A percentile compares a stretch with the other conserved stretches of the same genome.
Conservation (phyloP, 257 asterid genomes). For the Solanum megistacrolobum region DNA sequence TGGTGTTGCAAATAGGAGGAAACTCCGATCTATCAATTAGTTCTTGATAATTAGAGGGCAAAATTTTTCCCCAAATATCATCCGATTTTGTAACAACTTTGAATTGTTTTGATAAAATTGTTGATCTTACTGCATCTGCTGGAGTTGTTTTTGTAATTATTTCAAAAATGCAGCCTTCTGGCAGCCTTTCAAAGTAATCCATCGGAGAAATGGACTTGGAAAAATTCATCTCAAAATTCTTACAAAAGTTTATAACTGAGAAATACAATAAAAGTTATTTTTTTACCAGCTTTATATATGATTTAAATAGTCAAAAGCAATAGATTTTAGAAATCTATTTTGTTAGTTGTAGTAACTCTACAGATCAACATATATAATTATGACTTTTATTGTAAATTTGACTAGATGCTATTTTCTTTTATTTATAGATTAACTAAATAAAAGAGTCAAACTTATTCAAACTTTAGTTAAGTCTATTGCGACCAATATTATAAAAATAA, state of each 20-base stretch:
- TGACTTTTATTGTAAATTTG: not conserved
- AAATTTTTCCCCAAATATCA: constrained; percentile 4
- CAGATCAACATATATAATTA: not conserved
- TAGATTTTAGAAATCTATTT: not conserved
- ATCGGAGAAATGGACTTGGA: not conserved
- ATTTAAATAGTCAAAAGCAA: not conserved
- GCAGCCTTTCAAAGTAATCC: constrained; percentile 1
- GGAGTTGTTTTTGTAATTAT: constrained; percentile 47
- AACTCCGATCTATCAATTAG: constrained; percentile 12
- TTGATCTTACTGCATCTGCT: constrained; percentile 26
- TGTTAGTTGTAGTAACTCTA: not conserved
- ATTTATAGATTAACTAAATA: not conserved
- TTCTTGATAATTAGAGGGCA: constrained; percentile 19
- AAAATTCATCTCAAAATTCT: not conserved
- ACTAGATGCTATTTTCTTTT: not conserved
- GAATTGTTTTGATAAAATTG: constrained; percentile 13
- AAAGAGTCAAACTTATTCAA: not conserved
- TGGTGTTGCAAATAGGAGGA: not conserved
- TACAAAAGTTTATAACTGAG: not conserved
- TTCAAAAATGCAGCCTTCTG: constrained; percentile 40
- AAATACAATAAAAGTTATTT: not conserved
- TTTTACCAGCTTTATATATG: not conserved
- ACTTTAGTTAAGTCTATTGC: not conserved
- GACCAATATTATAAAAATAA: not conserved
- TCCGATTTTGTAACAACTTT: constrained; percentile 19